Conservation (phyloP, 2,329 filamentous ascomycete genomes). For the Boeremia exigua region DNA sequence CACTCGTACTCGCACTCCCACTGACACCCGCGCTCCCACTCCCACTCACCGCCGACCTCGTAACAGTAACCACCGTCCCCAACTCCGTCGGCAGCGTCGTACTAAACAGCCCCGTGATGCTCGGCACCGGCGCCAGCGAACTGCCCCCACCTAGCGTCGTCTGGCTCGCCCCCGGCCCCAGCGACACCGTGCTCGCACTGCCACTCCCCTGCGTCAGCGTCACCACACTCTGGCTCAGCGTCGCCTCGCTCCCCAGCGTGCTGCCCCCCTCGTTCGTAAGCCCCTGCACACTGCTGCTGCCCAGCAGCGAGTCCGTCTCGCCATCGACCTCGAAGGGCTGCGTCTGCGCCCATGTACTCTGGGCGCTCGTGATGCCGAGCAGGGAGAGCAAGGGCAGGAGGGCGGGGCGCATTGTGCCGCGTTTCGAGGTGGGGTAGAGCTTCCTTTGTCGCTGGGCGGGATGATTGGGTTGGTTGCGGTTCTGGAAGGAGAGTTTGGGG, state of each 20-base stretch:
- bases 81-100: slow-evolving; percentile 1
- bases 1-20: slow-evolving; percentile 4
- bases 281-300: background rate
- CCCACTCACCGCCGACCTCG: background rate
- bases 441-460: background rate
- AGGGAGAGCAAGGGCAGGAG: slow-evolving; percentile 18
- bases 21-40: background rate
- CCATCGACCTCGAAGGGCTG: slow-evolving; percentile 24
- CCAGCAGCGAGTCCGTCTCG: slow-evolving; percentile 14
- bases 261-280: slow-evolving; percentile 6
- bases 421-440: background rate
- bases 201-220: too few species aligned
- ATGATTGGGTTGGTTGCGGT: background rate
- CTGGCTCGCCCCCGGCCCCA: too few species aligned
- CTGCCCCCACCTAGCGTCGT: too few species aligned
- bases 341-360: slow-evolving; percentile 19
- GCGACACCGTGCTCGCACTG: too few species aligned
- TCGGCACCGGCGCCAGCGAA: too few species aligned
- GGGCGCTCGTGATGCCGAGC: slow-evolving; percentile 14
- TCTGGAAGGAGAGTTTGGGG: background rate
- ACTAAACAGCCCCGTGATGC: background rate
- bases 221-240: too few species aligned
- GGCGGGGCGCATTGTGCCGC: slow-evolving; percentile 20
- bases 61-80: background rate
- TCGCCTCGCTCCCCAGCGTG: too few species aligned